Evolutionary conservation across 2,329 filamentous ascomycete species (phyloP).

Genomic region (Penicillium hesseltinei): DNA sequence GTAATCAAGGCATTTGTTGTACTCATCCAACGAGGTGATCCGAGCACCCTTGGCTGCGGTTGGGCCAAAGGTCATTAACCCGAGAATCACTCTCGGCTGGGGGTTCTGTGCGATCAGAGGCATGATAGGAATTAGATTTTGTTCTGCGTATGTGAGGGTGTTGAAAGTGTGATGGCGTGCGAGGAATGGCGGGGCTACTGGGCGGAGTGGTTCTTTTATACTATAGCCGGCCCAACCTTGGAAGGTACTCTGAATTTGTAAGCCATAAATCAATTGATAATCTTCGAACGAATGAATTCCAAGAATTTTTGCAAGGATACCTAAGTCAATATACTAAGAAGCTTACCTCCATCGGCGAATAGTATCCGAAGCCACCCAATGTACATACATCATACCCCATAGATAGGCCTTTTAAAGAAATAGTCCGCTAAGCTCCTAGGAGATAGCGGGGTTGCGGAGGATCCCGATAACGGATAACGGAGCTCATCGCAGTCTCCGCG

Average conservation of each 20-base stretch:
- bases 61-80: constrained; percentile 81
- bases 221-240: too few relatives aligned
- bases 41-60: constrained; percentile 63
- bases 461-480: constrained; percentile 19
- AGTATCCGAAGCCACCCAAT: not conserved
- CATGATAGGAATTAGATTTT: constrained; percentile 24
- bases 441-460: constrained; percentile 21
- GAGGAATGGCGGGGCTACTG: not conserved
- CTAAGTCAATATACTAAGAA: not conserved
- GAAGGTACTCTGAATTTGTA: not conserved
- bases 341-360: not conserved
- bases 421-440: not conserved
- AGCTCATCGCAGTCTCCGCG: constrained; percentile 1
- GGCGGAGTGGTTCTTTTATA: not conserved
- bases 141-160: not conserved
- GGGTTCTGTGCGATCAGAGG: constrained; percentile 38
- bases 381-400: not conserved
- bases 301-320: not conserved
- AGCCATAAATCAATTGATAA: not conserved
- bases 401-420: not conserved
- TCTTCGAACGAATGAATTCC: not conserved
- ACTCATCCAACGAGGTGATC: constrained; percentile 68
- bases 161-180: constrained; percentile 1
- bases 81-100: constrained; percentile 73
- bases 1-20: constrained; percentile 69